Evolutionary conservation across 2,329 filamentous ascomycete genomes (phyloP).

Genomic region (Herpotrichia juniperi): DNA sequence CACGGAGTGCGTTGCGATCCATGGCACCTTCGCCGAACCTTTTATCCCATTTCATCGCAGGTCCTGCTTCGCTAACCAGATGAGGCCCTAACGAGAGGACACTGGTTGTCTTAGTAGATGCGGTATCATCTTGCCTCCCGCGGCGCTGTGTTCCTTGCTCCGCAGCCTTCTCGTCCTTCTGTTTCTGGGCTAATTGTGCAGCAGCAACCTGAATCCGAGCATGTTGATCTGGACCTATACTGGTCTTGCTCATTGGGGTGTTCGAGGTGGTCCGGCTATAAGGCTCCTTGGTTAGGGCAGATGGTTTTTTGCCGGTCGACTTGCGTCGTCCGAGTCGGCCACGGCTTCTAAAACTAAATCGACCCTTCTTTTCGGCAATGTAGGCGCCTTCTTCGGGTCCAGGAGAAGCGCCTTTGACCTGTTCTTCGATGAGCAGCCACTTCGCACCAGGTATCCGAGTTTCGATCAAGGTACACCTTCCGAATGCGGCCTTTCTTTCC

Average conservation of each 20-base stretch:
- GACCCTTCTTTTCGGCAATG: conserved; percentile 92
- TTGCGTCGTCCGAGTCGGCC: conserved; percentile 67
- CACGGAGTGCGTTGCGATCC: conserved; percentile 83
- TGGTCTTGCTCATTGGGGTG: conserved; percentile 74
- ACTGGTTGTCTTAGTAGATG: conserved; percentile 79
- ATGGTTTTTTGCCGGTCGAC: conserved; percentile 50
- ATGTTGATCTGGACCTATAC: conserved; percentile 88
- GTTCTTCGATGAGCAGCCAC: conserved; percentile 96
- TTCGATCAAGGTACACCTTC: conserved; percentile 89
- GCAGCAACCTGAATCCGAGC: conserved; percentile 92
- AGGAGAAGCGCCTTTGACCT: conserved; percentile 88
- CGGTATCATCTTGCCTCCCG: conserved; percentile 60
- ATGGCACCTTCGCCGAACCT: conserved; percentile 92
- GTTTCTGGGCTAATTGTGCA: conserved; percentile 76
- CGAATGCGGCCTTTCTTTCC: conserved; percentile 88
- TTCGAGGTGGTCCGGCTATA: conserved; percentile 57
- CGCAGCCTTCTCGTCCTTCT: conserved; percentile 63
- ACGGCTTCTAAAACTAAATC: conserved; percentile 82
- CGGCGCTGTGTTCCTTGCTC: conserved; percentile 60
- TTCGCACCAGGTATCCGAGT: conserved; percentile 79
- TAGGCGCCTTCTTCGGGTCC: conserved; percentile 86
- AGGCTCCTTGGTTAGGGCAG: conserved; percentile 55
- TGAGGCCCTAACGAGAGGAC: conserved; percentile 85
- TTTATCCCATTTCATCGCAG: conserved; percentile 96
- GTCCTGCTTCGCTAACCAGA: conserved; percentile 84